phyloP scores from a whole-genome alignment of 225 moss, liverwort and hornwort species.

The Anthoceros angustus region DNA sequence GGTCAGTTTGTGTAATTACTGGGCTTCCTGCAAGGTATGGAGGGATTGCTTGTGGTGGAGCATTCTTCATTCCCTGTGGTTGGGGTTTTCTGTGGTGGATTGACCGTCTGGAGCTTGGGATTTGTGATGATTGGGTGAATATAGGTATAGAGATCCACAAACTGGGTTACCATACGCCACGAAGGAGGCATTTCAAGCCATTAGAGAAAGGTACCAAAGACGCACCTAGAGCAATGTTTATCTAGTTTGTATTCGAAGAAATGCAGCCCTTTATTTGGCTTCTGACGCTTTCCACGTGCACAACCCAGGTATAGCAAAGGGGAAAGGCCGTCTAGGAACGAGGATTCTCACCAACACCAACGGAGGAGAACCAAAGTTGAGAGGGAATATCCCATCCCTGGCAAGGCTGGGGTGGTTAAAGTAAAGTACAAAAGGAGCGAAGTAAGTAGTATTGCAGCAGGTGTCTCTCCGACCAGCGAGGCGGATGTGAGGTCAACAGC shows the following conservation, averaged over 20 bases:
- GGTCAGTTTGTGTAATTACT: background rate
- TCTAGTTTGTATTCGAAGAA: background rate
- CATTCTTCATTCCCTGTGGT: background rate
- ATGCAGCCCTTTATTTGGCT: background rate
- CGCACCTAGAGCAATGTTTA: background rate
- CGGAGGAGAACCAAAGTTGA: slow-evolving; percentile 86
- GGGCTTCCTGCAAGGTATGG: background rate
- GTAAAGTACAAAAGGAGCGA: slow-evolving; percentile 50
- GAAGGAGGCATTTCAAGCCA: slow-evolving; percentile 71
- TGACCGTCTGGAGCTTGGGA: background rate
- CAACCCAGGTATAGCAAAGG: slow-evolving; percentile 44
- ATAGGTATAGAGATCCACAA: slow-evolving; percentile 83
- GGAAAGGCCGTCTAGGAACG: slow-evolving; percentile 37
- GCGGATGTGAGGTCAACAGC: background rate
- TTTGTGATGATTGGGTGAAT: slow-evolving; percentile 4
- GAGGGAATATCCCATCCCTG: slow-evolving; percentile 46
- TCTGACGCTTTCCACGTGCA: background rate
- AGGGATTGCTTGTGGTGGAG: background rate
- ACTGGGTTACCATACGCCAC: slow-evolving; percentile 84
- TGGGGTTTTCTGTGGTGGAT: background rate
- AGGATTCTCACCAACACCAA: slow-evolving; percentile 57
- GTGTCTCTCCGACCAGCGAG: background rate
- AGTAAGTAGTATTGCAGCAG: slow-evolving; percentile 11
- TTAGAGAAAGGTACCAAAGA: slow-evolving; percentile 48
- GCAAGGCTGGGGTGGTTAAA: slow-evolving; percentile 46